Base-by-base conservation (phyloP, 2,329 filamentous ascomycete species). In the Domatiomyces globalis region DNA sequence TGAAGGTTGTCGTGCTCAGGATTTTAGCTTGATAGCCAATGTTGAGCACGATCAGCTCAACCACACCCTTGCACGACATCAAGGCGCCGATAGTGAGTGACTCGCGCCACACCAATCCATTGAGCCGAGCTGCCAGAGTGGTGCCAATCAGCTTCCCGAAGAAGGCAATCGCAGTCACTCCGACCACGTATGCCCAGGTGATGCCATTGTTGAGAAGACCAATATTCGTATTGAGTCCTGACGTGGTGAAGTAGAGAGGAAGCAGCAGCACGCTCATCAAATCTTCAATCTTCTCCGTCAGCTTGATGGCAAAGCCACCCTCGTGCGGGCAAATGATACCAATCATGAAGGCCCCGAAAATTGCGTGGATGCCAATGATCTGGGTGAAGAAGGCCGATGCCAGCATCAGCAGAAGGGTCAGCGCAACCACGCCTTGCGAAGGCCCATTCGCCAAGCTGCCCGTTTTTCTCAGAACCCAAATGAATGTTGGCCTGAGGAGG, bases 61-160 rank as follows among this genome's bases (percentile, higher is more conserved):
- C 89, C 8, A 96, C 74, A 61, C 90, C 90, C 67, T 96, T 96
- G 68, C 90, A 96, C 68, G 87, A 94, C 90, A 96, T 96, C 61
- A 95, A 69, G 15, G 83, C 80, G 12, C 90, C 90, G 58, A 96
- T 92, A 1, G 87, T 80, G 29, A 94, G 78, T 52, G 85, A 89
- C 66, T 96, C 90, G 53, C 89, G 79, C 90, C 90, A 96, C 1
- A 94, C 76, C 48, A 95, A 73, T 22, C 84, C 87, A 60, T 80
- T 86, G 2, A 80, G 63, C 36, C 80, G 78, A 0, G 90, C 88
- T 6, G 89, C 87, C 1, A 94, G 53, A 0, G 87, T 82, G 17
- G 87, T 88, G 43, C 89, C 90, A 10, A 83, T 72, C 49, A 96
- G 84, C 66, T 96, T 96, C 47, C 83, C 87, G 19, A 80, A 70